Evolutionary conservation across 495 filamentous ascomycete species (phyloP), one percentile per base, ranked within the genome.

Genomic region (Parathielavia appendiculata): DNA sequence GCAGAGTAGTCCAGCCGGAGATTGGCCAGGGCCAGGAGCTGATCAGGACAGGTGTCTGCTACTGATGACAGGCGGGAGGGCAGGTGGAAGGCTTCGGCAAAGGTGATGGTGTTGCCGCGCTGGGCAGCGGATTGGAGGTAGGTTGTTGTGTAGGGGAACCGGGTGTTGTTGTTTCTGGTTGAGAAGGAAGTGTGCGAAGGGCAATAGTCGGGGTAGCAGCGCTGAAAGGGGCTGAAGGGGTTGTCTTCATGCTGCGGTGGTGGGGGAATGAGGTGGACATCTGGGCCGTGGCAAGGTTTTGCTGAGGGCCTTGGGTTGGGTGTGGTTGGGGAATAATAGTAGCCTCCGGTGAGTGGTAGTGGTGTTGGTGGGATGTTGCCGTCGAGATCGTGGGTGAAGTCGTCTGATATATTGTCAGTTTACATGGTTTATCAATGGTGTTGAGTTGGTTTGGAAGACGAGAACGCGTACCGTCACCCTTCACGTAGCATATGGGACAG

Each of bases 71-170:
- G 38, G 34, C 17, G 17, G 17, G 51, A n/a, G n/a, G n/a, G n/a
- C n/a, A n/a, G n/a, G n/a, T n/a, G 51, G 51, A 45, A 55, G 11
- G 52, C 52, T 26, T 55, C 23, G 41, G 52, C 52, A 14, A 55
- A 55, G 13, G 52, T 55, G 23, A 46, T 16, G 5, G 52, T 55
- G n/a, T 8, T 13, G 23, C n/a, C 22, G 40, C 39, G 52, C 16
- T 23, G n/a, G n/a, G 52, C 52, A 10, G 52, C 52, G 39, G 8
- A 13, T 13, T 45, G 52, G 39, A 55, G 52, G 40, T 55, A 55
- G 20, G 40, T 23, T 19, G 20, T 16, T 9, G 52, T 45, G 41
- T 55, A 46, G 39, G 52, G 35, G 22, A 55, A 44, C n/a, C n/a
- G n/a, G n/a, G n/a, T n/a, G n/a, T n/a, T n/a, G 7, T 20, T 40